Percentiles rank a stretch among this genome's conserved stretches.
These are phyloP conservation scores for Lepidium campestre DNA, from an alignment of 441 rosid species.

Conservation along the genomic window DNA sequence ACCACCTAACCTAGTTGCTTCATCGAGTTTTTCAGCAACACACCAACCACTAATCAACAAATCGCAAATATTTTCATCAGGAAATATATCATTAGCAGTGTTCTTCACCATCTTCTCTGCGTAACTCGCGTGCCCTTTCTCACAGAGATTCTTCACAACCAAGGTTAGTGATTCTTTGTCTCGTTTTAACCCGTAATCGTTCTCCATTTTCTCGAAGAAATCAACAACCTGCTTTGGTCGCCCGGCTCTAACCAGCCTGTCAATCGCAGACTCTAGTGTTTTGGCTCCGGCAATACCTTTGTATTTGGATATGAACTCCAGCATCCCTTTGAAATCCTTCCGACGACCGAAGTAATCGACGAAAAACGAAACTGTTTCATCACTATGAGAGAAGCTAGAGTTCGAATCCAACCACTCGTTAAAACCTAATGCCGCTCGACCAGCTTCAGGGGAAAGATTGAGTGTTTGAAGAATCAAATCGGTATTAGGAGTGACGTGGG, in stretches of 20 bases:
- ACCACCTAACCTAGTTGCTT: constrained; percentile 80
- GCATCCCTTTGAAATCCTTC: constrained; percentile 76
- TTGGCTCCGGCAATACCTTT: constrained; percentile 48
- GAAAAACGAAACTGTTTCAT: constrained; percentile 68
- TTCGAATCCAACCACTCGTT: constrained; percentile 57
- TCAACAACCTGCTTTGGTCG: constrained; percentile 58
- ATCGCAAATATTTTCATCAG: constrained; percentile 79
- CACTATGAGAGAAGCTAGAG: constrained; percentile 48
- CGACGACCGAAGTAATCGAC: constrained; percentile 81
- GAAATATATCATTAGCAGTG: constrained; percentile 76
- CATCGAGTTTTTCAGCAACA: constrained; percentile 67
- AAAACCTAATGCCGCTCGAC: constrained; percentile 68
- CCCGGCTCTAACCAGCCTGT: constrained; percentile 75
- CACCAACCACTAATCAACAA: constrained; percentile 91
- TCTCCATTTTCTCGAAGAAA: constrained; percentile 79
- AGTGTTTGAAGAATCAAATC: constrained; percentile 53
- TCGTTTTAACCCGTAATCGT: constrained; percentile 64
- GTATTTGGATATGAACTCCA: constrained; percentile 46
- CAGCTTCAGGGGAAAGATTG: constrained; percentile 69
- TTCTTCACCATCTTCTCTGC: constrained; percentile 88
- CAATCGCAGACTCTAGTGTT: constrained; percentile 46
- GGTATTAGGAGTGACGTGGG: constrained; percentile 61
- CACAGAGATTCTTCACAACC: constrained; percentile 66
- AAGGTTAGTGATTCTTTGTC: constrained; percentile 53
- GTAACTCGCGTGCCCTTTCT: constrained; percentile 52